Evolutionary conservation across 2,329 filamentous ascomycete genomes (phyloP), one percentile per base, ranked within the genome.

Genomic region (Xylaria hypoxylon): DNA sequence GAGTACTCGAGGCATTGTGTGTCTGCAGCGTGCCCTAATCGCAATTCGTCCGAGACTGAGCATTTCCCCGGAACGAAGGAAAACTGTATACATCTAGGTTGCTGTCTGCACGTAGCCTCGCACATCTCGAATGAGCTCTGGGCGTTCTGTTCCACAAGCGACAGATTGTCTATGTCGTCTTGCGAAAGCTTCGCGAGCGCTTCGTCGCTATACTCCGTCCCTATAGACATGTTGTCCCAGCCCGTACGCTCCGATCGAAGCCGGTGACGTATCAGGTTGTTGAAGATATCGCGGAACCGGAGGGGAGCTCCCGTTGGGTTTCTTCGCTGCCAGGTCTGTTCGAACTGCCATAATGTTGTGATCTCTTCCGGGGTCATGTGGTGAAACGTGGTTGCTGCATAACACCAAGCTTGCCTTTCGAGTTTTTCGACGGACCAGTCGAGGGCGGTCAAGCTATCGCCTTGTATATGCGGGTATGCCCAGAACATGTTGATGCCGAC

Each of bases 171-270:
- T 1, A 66, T 4, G 2, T 66, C 60, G 58, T 58, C 60, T 13
- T 64, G 63, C 22, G 68, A 67, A 6, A 70, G 45, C 53, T 59
- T 65, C 31, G 59, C 57, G 22, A 72, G 59, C 13, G 50, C 53
- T 51, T 69, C 69, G 1, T 71, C 69, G 62, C 71, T 72, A 44
- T 72, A 72, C 56, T 70, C 68, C 1, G 42, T 48, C n/a, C 70
- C 71, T 28, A 61, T 59, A 3, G 70, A 67, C 55, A 72, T 66
- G 19, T 71, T 72, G 44, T 71, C 70, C 70, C 70, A 72, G 19
- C 50, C 61, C 3, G 53, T 13, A 2, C 69, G 59, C 40, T 68
- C 69, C 5, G 52, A 51, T 7, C 61, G 64, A 13, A 72, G 67
- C 53, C 67, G 64, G 45, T 63, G 67, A 5, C 65, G 62, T 2